phyloP scores from a whole-genome alignment of 371 early-diverging fungal species.

The Mucor ambiguus region DNA sequence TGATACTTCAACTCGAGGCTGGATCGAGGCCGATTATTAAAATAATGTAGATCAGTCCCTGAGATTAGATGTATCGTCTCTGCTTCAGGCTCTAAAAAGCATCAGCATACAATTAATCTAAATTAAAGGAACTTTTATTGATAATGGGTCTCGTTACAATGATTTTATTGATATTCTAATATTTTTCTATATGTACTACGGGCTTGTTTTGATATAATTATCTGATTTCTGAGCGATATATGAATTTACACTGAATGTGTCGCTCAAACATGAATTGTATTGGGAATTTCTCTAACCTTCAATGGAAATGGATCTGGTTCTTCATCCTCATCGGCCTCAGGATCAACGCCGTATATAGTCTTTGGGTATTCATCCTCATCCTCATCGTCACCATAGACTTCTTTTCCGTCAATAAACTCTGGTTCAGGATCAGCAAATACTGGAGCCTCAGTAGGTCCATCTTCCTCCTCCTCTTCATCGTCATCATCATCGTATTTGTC shows the following conservation, averaged over 20 bases:
- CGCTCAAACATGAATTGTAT: constrained; percentile 2
- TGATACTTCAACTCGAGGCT: not conserved
- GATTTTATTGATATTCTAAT: not conserved
- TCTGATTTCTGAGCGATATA: not conserved
- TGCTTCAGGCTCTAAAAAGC: no score
- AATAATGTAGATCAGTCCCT: not conserved
- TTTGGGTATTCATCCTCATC: constrained; percentile 34
- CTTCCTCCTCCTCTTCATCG: constrained; percentile 2
- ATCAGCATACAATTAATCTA: not conserved
- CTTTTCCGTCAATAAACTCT: constrained; percentile 25
- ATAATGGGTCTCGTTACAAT: not conserved
- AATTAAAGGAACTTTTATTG: no score
- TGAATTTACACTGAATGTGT: not conserved
- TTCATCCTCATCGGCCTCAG: constrained; percentile 16
- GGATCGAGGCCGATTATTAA: not conserved
- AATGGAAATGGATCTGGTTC: constrained; percentile 4
- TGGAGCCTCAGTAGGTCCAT: constrained; percentile 24
- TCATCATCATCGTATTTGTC: not conserved
- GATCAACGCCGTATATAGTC: constrained; percentile 23
- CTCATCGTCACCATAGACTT: constrained; percentile 23
- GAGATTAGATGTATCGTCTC: not conserved
- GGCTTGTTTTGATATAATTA: not conserved
- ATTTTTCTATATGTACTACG: not conserved
- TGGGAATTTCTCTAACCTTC: constrained; percentile 13
- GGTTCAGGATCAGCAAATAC: constrained; percentile 19